phyloP scores from a whole-genome alignment of 345 rosid genomes.

The Rubroshorea leprosula region DNA sequence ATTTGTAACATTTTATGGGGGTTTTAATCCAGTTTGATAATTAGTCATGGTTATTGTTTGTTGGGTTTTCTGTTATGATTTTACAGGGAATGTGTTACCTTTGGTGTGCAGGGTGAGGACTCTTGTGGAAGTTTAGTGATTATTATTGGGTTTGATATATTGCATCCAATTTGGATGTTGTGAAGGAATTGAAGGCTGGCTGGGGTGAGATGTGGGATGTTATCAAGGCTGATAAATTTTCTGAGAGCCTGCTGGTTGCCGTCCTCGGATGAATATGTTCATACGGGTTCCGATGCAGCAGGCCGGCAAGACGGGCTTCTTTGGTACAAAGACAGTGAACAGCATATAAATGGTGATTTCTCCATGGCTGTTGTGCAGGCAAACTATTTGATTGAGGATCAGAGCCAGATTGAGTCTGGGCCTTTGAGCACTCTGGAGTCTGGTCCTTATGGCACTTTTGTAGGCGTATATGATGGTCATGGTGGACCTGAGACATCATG shows the following conservation, averaged over 20 bases:
- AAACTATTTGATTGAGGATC: conserved; percentile 85
- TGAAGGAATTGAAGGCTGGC: conserved; percentile 41
- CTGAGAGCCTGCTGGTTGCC: conserved; percentile 86
- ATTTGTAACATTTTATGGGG: neutral
- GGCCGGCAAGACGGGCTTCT: conserved; percentile 88
- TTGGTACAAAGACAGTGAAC: conserved; percentile 93
- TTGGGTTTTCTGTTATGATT: neutral
- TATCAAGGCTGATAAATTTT: conserved; percentile 77
- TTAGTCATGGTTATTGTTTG: neutral
- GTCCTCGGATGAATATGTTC: conserved; percentile 34
- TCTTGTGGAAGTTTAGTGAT: conserved; percentile 12
- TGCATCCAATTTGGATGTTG: conserved; percentile 50
- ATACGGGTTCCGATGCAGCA: conserved; percentile 45
- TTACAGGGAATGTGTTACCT: neutral
- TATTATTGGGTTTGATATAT: neutral
- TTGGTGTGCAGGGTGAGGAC: conserved; percentile 23
- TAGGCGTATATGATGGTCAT: conserved; percentile 97
- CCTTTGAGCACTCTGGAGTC: conserved; percentile 71
- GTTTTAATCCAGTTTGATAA: conserved; percentile 1
- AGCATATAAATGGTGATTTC: conserved; percentile 78
- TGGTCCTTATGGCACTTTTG: conserved; percentile 86
- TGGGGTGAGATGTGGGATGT: conserved; percentile 96
- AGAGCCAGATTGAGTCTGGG: conserved; percentile 94
- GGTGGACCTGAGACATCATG: conserved; percentile 98
- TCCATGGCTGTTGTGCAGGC: conserved; percentile 98